A percentile compares a stretch with the other conserved stretches of the same genome.
Conservation (phyloP, 1,139 yeast species). For the Lodderomyces orthopsilosis region DNA sequence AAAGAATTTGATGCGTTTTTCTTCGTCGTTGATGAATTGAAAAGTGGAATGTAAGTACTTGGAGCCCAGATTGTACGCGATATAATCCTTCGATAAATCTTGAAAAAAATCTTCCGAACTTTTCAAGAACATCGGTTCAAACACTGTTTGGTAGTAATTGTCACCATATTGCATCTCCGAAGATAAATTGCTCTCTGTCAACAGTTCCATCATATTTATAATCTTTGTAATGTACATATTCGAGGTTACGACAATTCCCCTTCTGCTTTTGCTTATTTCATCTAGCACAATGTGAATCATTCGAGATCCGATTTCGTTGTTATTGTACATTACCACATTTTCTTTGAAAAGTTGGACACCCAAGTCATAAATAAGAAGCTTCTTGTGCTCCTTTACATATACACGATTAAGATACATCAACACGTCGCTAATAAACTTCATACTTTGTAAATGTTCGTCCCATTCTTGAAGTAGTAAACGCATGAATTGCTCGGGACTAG, state of each 20-base stretch:
- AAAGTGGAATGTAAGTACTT: constrained; percentile 54
- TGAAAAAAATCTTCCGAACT: constrained; percentile 58
- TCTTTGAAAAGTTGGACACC: constrained; percentile 64
- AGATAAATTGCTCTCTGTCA: constrained; percentile 42
- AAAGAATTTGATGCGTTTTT: constrained; percentile 51
- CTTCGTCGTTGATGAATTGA: constrained; percentile 57
- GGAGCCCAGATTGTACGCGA: constrained; percentile 41
- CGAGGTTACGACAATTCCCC: constrained; percentile 56
- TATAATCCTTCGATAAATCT: constrained; percentile 42
- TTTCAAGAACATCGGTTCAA: constrained; percentile 64
- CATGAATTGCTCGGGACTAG: constrained; percentile 38
- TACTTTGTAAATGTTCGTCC: constrained; percentile 72
- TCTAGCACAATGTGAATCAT: constrained; percentile 51
- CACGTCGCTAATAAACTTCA: constrained; percentile 82
- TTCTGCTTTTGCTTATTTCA: constrained; percentile 59
- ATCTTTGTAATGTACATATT: constrained; percentile 58
- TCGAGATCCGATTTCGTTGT: constrained; percentile 50
- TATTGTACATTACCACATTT: constrained; percentile 36
- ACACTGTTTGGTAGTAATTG: constrained; percentile 58
- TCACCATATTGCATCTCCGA: constrained; percentile 38
- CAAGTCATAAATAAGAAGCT: constrained; percentile 69
- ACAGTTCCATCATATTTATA: constrained; percentile 66
- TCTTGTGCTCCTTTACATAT: constrained; percentile 69
- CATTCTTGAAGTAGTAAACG: constrained; percentile 53
- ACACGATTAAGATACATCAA: constrained; percentile 86